These are phyloP conservation scores for Ophiostoma populinum DNA, from an alignment of 2,329 filamentous ascomycete genomes.

Conservation along the genomic window DNA sequence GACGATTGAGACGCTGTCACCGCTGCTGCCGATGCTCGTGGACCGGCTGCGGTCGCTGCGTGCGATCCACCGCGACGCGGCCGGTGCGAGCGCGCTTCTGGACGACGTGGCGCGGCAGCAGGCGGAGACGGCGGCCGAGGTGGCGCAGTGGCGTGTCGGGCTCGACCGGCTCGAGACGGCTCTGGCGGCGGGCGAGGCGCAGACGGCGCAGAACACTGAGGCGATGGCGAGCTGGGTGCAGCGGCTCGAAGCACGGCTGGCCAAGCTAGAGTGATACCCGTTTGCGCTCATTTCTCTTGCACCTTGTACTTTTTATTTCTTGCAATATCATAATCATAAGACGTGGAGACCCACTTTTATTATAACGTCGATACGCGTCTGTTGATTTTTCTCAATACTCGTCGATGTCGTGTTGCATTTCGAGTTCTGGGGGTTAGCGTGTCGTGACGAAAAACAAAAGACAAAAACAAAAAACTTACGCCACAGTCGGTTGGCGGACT, in stretches of 20 bases:
- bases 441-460: not conserved
- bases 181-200: constrained; percentile 49
- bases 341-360: not conserved
- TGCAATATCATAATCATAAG: not conserved
- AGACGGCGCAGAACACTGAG: constrained; percentile 64
- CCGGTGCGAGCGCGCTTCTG: constrained; percentile 60
- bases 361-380: no score
- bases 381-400: no score
- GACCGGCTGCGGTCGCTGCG: constrained; percentile 72
- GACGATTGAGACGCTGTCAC: constrained; percentile 72
- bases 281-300: not conserved
- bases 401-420: constrained; percentile 12
- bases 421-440: constrained; percentile 10
- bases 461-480: constrained; percentile 25
- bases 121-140: constrained; percentile 64
- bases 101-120: constrained; percentile 65
- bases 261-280: constrained; percentile 26
- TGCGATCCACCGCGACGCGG: constrained; percentile 74
- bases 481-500: constrained; percentile 54
- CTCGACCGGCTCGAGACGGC: constrained; percentile 62
- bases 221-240: constrained; percentile 82
- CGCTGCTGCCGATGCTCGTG: constrained; percentile 68
- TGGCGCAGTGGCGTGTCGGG: constrained; percentile 72
- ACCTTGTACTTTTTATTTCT: not conserved
- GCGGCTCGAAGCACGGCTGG: constrained; percentile 64